Evolutionary conservation across 2,329 filamentous ascomycete species (phyloP), one percentile per base, ranked within the genome.

Genomic region (Beauveria australis): DNA sequence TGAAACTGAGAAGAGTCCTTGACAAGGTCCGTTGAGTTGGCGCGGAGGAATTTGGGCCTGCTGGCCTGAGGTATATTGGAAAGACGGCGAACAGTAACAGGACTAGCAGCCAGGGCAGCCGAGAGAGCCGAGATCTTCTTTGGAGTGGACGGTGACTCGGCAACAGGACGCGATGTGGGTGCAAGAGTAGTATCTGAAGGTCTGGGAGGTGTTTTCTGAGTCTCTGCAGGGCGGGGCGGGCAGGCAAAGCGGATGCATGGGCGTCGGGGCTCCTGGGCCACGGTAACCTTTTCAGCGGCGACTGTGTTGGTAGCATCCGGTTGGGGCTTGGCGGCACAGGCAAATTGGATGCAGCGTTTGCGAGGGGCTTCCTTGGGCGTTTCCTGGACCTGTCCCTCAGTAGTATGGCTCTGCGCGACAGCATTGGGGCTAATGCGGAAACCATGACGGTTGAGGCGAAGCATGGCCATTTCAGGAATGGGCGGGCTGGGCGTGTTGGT

Each of bases 341-440:
- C 92, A 72, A 97, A 97, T 62, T 89, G 93, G 66, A 97, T 97
- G 73, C 90, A 93, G 63, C 92, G 85, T 76, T 92, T 96, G 69
- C 90, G 89, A 41, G 74, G 75, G 19, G 66, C 66, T 47, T 72
- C 67, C 37, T 65, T 62, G 14, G 62, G 46, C 3, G 66, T 49
- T 24, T 65, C 53, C 86, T 87, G 56, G 87, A 47, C 52, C 64
- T 66, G 18, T 65, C 63, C 47, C 63, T 53, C 62, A 57, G 64
- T 63, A 30, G 70, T 66, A 40, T 64, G 64, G 37, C 69, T 62
- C 5, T 68, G 61, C 26, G 69, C 66, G 24, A 65, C 62, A 16
- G 68, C 60, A 60, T 71, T 72, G 43, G 64, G 54, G 10, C 71
- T 68, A 37, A 60, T 54, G 19, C 62, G 47, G 24, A 64, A 62